Conservation (phyloP, 1,284 basidiomycete species). For the Moniliella sp. region DNA sequence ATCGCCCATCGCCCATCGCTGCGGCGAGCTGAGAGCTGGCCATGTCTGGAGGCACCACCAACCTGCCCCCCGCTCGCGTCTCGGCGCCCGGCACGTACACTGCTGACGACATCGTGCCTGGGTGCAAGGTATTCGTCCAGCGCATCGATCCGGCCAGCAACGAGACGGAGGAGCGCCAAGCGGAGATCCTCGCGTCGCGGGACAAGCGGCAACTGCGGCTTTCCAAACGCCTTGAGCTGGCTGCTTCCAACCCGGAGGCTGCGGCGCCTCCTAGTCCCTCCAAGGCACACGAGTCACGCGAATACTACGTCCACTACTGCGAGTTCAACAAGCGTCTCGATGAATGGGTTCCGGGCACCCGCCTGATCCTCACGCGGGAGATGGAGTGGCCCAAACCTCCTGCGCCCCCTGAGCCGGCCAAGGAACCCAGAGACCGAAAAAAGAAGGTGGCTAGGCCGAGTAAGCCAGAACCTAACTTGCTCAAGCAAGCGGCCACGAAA, state of each 20-base stretch:
- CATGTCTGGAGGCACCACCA: too few species aligned
- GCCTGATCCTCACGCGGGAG: slow-evolving; percentile 61
- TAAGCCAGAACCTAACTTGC: slow-evolving; percentile 36
- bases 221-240: slow-evolving; percentile 7
- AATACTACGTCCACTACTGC: slow-evolving; percentile 19
- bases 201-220: slow-evolving; percentile 20
- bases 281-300: slow-evolving; percentile 5
- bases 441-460: slow-evolving; percentile 19
- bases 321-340: slow-evolving; percentile 50
- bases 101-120: slow-evolving; percentile 15
- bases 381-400: slow-evolving; percentile 59
- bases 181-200: slow-evolving; percentile 28
- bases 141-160: slow-evolving; percentile 21
- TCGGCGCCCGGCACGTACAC: slow-evolving; percentile 15
- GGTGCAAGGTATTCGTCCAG: slow-evolving; percentile 26
- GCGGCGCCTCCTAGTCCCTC: too few species aligned
- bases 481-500: slow-evolving; percentile 57
- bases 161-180: slow-evolving; percentile 25
- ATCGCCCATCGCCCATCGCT: too few species aligned
- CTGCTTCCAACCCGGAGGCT: slow-evolving; percentile 9
- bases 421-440: too few species aligned
- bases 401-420: slow-evolving; percentile 5
- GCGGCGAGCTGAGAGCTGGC: too few species aligned
- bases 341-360: slow-evolving; percentile 82
- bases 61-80: too few species aligned